Conservation (phyloP, 2,329 filamentous ascomycete genomes). For the Talaromyces islandicus region DNA sequence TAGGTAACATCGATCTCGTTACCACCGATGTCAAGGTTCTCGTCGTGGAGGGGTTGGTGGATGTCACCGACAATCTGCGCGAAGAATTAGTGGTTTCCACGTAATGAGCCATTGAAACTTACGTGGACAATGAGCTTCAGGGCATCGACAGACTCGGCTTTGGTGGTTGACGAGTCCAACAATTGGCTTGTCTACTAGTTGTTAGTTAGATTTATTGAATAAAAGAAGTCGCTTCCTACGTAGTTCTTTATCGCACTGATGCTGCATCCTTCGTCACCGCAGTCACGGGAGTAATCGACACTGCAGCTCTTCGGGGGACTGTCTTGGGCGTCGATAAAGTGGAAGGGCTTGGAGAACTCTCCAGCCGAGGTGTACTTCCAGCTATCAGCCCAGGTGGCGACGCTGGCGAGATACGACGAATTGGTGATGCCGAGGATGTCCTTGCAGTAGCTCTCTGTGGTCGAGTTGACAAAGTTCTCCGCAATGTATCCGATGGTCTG, state of each 20-base stretch:
- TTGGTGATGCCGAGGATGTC: slow-evolving; percentile 39
- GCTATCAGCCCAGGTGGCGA: slow-evolving; percentile 50
- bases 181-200: slow-evolving; percentile 31
- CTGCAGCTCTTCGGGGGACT: slow-evolving; percentile 42
- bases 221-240: background rate
- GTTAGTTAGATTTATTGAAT: slow-evolving; percentile 6
- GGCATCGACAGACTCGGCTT: slow-evolving; percentile 36
- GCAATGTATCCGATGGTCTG: slow-evolving; percentile 52
- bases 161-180: slow-evolving; percentile 20
- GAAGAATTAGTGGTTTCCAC: background rate
- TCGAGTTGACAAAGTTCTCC: slow-evolving; percentile 40
- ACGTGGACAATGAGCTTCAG: slow-evolving; percentile 45
- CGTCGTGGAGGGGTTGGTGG: slow-evolving; percentile 62
- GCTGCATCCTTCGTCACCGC: slow-evolving; percentile 44
- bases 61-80: slow-evolving; percentile 60
- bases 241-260: slow-evolving; percentile 51
- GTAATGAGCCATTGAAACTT: background rate
- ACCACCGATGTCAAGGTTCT: slow-evolving; percentile 58
- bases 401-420: slow-evolving; percentile 43
- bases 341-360: slow-evolving; percentile 41
- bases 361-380: slow-evolving; percentile 46
- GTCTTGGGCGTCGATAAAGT: slow-evolving; percentile 49
- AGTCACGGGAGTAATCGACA: slow-evolving; percentile 48
- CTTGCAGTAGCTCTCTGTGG: slow-evolving; percentile 41
- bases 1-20: slow-evolving; percentile 64